A percentile compares a stretch with the other conserved stretches of the same genome.
Conservation (phyloP, 169 alveolate genomes). For the Cryptosporidium sp. region DNA sequence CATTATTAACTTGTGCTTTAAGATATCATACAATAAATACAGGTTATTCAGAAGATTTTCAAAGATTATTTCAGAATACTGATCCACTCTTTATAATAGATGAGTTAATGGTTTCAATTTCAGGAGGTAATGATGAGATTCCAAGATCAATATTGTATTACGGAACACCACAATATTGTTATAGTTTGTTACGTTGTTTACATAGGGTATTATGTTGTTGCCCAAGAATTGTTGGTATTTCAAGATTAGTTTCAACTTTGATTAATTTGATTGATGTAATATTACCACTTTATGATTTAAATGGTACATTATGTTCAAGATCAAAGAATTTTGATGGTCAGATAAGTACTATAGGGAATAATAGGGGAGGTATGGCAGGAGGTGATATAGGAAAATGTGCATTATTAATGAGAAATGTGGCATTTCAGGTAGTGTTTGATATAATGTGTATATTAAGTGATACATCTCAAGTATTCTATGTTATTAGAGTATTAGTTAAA, state of each 20-base stretch:
- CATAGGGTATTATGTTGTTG: conserved; percentile 73
- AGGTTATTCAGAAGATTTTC: neutral
- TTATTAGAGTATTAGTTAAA: conserved; percentile 65
- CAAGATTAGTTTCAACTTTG: conserved; percentile 43
- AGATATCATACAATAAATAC: conserved; percentile 27
- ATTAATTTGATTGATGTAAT: conserved; percentile 44
- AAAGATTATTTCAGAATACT: conserved; percentile 12
- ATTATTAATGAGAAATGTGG: conserved; percentile 35
- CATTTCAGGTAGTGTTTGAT: conserved; percentile 59
- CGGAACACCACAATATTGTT: conserved; percentile 55
- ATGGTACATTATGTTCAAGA: conserved; percentile 54
- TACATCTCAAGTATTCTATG: conserved; percentile 72
- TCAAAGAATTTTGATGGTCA: conserved; percentile 12
- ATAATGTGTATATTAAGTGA: conserved; percentile 72
- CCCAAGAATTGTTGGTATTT: conserved; percentile 45
- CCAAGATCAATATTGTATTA: conserved; percentile 43
- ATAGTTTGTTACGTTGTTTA: conserved; percentile 67
- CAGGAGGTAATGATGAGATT: conserved; percentile 51
- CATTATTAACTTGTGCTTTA: conserved; percentile 30
- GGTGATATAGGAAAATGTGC: conserved; percentile 47
- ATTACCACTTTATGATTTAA: conserved; percentile 56
- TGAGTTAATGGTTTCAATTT: conserved; percentile 37
- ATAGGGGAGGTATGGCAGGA: neutral
- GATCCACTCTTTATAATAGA: conserved; percentile 57
- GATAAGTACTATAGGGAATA: neutral